Evolutionary conservation across 257 asterid genomes (phyloP).

Genomic region (Verbena officinalis): DNA sequence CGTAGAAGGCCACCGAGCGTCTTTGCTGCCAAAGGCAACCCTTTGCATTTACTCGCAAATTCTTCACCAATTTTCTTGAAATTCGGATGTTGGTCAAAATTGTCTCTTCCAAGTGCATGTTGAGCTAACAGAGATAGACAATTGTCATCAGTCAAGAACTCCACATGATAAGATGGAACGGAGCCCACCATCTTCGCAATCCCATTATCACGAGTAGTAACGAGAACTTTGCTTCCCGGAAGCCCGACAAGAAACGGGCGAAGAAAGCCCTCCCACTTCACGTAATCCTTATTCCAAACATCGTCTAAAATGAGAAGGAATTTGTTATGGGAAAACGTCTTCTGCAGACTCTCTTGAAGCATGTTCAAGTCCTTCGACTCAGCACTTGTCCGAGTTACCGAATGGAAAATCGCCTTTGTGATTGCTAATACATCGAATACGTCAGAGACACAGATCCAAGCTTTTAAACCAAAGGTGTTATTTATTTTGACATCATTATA

Average conservation of each 20-base stretch:
- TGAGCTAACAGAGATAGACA: slow-evolving; percentile 39
- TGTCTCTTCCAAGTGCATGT: slow-evolving; percentile 27
- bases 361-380: slow-evolving; percentile 33
- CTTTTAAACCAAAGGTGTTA: slow-evolving; percentile 1
- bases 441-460: slow-evolving; percentile 44
- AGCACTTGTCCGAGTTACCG: slow-evolving; percentile 4
- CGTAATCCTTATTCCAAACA: slow-evolving; percentile 37
- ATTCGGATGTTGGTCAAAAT: slow-evolving; percentile 5
- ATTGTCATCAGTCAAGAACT: slow-evolving; percentile 31
- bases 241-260: slow-evolving; percentile 29
- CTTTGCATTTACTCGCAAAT: slow-evolving; percentile 40
- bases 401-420: slow-evolving; percentile 31
- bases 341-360: slow-evolving; percentile 34
- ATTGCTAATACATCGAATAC: slow-evolving; percentile 33
- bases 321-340: slow-evolving; percentile 23
- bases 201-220: slow-evolving; percentile 35
- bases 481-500: slow-evolving; percentile 31
- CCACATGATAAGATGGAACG: slow-evolving; percentile 36
- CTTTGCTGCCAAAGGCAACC: slow-evolving; percentile 55
- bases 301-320: slow-evolving; percentile 45
- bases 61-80: slow-evolving; percentile 18
- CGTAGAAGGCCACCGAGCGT: slow-evolving; percentile 48
- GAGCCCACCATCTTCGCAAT: slow-evolving; percentile 34
- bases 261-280: slow-evolving; percentile 27
- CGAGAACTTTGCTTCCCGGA: slow-evolving; percentile 40